Evolutionary conservation across 164 flowering plant genomes (phyloP).

Genomic region (Hamamelis virginiana): DNA sequence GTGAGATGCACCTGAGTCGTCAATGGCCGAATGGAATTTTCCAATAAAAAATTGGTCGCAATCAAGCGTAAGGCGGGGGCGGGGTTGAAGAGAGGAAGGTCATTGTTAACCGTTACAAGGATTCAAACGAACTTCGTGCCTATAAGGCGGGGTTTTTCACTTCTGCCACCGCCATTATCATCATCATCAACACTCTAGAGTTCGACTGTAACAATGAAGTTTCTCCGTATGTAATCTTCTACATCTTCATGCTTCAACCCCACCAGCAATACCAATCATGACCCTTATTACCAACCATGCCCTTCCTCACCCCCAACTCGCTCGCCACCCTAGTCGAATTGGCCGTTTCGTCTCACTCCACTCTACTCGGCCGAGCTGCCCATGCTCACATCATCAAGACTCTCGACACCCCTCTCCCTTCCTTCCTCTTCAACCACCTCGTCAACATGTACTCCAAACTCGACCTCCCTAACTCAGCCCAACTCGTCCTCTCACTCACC

Average conservation of each 20-base stretch:
- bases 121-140: too few relatives aligned
- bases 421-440: slow-evolving; percentile 73
- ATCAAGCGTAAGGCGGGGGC: too few relatives aligned
- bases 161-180: too few relatives aligned
- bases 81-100: too few relatives aligned
- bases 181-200: too few relatives aligned
- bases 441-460: slow-evolving; percentile 87
- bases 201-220: too few relatives aligned
- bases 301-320: slow-evolving; percentile 44
- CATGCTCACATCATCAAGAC: slow-evolving; percentile 66
- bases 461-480: slow-evolving; percentile 63
- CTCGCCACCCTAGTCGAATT: slow-evolving; percentile 50
- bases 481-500: slow-evolving; percentile 48
- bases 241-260: slow-evolving; percentile 1
- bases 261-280: slow-evolving; percentile 7
- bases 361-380: slow-evolving; percentile 60
- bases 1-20: too few relatives aligned
- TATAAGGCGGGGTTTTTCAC: too few relatives aligned
- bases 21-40: too few relatives aligned
- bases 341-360: slow-evolving; percentile 50
- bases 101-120: too few relatives aligned
- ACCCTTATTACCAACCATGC: slow-evolving; percentile 20
- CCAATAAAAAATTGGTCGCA: too few relatives aligned
- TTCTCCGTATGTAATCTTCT: too few relatives aligned
- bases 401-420: slow-evolving; percentile 34